phyloP scores from a whole-genome alignment of 306 rosid species.

The Malus sylvestris region DNA sequence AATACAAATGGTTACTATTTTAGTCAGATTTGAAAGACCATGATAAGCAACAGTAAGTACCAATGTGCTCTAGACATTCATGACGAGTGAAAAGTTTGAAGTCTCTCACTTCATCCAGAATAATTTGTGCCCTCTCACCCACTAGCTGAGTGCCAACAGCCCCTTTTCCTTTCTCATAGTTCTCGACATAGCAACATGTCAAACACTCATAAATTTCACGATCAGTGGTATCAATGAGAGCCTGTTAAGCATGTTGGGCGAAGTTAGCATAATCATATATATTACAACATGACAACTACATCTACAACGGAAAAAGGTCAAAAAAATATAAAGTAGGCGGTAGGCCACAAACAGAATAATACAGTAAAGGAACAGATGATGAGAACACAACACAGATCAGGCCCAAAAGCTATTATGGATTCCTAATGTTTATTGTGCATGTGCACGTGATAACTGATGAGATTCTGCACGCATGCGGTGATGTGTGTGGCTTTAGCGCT shows the following conservation, averaged over 20 bases:
- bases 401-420: neutral
- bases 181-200: slow-evolving; percentile 61
- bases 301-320: neutral
- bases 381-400: neutral
- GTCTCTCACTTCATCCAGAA: slow-evolving; percentile 59
- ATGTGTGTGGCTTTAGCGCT: no score
- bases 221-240: slow-evolving; percentile 69
- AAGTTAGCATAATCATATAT: neutral
- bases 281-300: slow-evolving; percentile 4
- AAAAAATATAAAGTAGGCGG: neutral
- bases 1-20: slow-evolving; percentile 6
- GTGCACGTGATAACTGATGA: no score
- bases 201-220: slow-evolving; percentile 61
- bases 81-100: slow-evolving; percentile 32
- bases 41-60: slow-evolving; percentile 34
- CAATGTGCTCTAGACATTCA: slow-evolving; percentile 75
- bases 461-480: no score
- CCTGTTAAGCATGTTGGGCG: slow-evolving; percentile 39
- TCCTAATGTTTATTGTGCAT: no score
- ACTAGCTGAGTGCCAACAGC: slow-evolving; percentile 80
- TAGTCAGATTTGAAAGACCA: neutral
- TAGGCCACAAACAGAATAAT: neutral
- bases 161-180: slow-evolving; percentile 62
- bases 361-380: neutral
- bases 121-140: slow-evolving; percentile 79